A percentile compares a stretch with the other conserved stretches of the same genome.
Conservation (phyloP, 148 eudicot genomes). For the Vaccinium darrowii region DNA sequence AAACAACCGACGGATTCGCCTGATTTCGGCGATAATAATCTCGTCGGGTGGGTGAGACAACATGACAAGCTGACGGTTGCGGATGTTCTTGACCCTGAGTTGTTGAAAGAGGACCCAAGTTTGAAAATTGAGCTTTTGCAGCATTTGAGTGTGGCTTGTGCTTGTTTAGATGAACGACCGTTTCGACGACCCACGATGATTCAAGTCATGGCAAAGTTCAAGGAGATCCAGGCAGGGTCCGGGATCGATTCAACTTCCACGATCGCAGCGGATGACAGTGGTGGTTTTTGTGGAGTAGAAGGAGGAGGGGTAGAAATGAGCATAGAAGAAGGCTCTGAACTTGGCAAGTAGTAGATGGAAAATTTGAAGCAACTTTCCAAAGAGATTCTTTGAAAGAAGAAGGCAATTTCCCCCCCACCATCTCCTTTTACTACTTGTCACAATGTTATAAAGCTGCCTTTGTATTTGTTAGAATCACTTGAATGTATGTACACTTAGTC, state of each 20-base stretch:
- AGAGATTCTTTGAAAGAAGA: conserved; percentile 12
- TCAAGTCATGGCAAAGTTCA: conserved; percentile 95
- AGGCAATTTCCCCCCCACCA: neutral
- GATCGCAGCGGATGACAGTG: conserved; percentile 40
- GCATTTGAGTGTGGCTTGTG: conserved; percentile 71
- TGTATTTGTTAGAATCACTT: neutral
- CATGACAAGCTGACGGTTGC: conserved; percentile 56
- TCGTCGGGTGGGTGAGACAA: conserved; percentile 89
- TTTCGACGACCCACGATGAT: conserved; percentile 84
- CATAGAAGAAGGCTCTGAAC: conserved; percentile 20
- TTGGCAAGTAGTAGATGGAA: conserved; percentile 10
- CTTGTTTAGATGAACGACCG: conserved; percentile 83
- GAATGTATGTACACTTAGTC: conserved; percentile 19
- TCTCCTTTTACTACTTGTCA: conserved; percentile 7
- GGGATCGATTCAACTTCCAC: conserved; percentile 65
- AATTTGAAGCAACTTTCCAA: neutral
- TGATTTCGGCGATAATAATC: conserved; percentile 88
- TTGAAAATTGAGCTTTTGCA: conserved; percentile 69
- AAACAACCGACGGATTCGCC: conserved; percentile 73
- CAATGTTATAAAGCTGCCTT: neutral
- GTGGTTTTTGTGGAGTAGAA: conserved; percentile 29
- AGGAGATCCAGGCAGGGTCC: conserved; percentile 88
- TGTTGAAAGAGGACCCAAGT: conserved; percentile 65
- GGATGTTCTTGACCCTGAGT: conserved; percentile 66
- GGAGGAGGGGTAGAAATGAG: conserved; percentile 22